phyloP scores from a whole-genome alignment of 495 filamentous ascomycete genomes.

The Jackrogersella minutella region DNA sequence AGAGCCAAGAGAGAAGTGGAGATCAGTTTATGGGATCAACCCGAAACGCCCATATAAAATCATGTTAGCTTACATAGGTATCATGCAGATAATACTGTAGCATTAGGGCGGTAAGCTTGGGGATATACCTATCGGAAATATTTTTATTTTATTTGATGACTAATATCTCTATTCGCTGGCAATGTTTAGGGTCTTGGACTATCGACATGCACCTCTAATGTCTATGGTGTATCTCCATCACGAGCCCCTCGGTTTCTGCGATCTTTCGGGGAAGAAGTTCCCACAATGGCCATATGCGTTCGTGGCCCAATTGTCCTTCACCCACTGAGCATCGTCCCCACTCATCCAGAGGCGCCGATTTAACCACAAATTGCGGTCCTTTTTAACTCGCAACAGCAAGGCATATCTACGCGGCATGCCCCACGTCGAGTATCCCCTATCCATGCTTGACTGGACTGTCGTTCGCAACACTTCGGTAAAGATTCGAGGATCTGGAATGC shows the following conservation, averaged over 20 bases:
- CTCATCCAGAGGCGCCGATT: slow-evolving; percentile 1
- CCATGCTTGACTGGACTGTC: slow-evolving; percentile 50
- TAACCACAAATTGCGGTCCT: neutral
- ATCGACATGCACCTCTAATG: too few relatives aligned
- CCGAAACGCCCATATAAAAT: too few relatives aligned
- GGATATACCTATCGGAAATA: too few relatives aligned
- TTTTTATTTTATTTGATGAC: too few relatives aligned
- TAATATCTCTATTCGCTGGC: too few relatives aligned
- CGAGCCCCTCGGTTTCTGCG: neutral
- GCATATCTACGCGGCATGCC: neutral
- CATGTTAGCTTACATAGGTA: too few relatives aligned
- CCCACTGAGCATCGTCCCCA: neutral
- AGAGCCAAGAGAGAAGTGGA: neutral
- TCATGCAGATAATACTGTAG: too few relatives aligned
- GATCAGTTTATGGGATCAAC: neutral
- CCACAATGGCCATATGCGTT: neutral
- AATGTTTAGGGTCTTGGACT: too few relatives aligned
- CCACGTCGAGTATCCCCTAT: slow-evolving; percentile 51
- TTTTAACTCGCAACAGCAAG: slow-evolving; percentile 3
- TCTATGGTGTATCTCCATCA: neutral
- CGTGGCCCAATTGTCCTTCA: neutral
- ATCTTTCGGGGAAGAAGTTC: slow-evolving; percentile 14
- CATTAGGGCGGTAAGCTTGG: too few relatives aligned
- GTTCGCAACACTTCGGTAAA: slow-evolving; percentile 52
- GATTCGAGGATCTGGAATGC: slow-evolving; percentile 29